These are phyloP conservation scores for Lactarius indigo DNA, from an alignment of 768 basidiomycete genomes.

Conservation along the genomic window DNA sequence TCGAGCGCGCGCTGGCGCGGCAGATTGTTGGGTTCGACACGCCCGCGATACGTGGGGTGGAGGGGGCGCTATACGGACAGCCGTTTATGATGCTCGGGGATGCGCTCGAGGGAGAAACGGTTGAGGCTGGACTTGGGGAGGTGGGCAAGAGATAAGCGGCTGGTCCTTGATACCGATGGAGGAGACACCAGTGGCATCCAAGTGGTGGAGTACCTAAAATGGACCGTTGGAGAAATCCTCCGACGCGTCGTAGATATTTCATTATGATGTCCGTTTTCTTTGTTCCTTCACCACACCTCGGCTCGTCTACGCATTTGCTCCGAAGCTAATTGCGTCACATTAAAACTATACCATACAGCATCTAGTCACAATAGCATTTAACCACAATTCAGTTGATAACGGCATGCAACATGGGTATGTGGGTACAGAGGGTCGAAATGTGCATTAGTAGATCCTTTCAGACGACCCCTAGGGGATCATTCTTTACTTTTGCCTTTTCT, in stretches of 20 bases:
- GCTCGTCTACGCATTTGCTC: not conserved
- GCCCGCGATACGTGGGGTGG: conserved; percentile 11
- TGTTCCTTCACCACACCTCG: not conserved
- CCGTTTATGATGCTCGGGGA: conserved; percentile 24
- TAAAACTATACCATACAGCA: not conserved
- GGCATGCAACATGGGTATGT: not conserved
- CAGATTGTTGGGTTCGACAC: conserved; percentile 27
- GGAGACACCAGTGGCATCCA: conserved; percentile 17
- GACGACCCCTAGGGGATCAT: not conserved
- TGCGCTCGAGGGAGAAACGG: conserved; percentile 19
- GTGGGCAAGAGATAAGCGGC: conserved; percentile 22
- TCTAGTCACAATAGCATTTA: not conserved
- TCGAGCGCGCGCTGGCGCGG: conserved; percentile 23
- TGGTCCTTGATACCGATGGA: conserved; percentile 17
- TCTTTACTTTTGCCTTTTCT: not conserved
- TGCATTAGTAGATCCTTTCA: not conserved
- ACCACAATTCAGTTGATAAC: not conserved
- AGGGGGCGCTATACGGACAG: conserved; percentile 23
- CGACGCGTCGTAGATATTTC: not conserved
- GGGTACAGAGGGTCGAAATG: not conserved
- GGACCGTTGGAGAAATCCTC: conserved; percentile 23
- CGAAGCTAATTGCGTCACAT: not conserved
- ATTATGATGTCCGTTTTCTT: not conserved
- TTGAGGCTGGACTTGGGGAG: conserved; percentile 18
- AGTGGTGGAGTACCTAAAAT: conserved; percentile 23